Percentiles rank a stretch among this genome's conserved stretches.
Conservation (phyloP, 371 early-diverging fungal genomes). For the Mortierella sp. region DNA sequence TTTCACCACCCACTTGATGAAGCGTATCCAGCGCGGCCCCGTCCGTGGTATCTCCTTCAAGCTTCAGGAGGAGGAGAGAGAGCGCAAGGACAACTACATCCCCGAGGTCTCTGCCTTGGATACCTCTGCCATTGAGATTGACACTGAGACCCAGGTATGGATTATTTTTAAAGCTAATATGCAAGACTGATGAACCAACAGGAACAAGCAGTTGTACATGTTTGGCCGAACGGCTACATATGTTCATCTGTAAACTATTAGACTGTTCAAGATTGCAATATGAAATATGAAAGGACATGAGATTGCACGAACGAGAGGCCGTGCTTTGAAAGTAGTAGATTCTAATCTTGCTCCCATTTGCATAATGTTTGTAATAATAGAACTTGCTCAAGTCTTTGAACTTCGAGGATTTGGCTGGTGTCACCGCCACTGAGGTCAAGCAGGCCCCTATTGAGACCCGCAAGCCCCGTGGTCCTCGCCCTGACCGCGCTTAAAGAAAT, state of each 20-base stretch:
- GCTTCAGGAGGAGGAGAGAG: slow-evolving; percentile 99
- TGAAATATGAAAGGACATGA: too few relatives aligned
- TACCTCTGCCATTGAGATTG: slow-evolving; percentile 94
- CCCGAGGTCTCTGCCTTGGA: slow-evolving; percentile 99
- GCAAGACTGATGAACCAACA: neutral
- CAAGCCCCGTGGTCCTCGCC: slow-evolving; percentile 56
- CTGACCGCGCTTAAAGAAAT: slow-evolving; percentile 55
- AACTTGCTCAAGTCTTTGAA: slow-evolving; percentile 96
- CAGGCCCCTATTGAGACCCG: slow-evolving; percentile 54
- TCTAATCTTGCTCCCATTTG: neutral
- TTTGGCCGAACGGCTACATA: neutral
- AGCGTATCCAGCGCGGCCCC: slow-evolving; percentile 99
- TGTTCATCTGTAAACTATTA: neutral
- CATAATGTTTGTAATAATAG: slow-evolving; percentile 58
- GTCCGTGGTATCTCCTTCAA: slow-evolving; percentile 99
- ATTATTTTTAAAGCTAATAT: neutral
- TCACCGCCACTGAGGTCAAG: slow-evolving; percentile 69
- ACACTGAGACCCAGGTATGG: slow-evolving; percentile 87
- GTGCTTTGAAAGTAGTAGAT: slow-evolving; percentile 6
- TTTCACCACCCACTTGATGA: slow-evolving; percentile 99
- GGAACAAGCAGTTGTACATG: too few relatives aligned
- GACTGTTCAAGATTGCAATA: too few relatives aligned
- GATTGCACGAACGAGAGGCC: slow-evolving; percentile 7
- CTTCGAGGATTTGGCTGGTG: slow-evolving; percentile 88
- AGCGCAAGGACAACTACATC: slow-evolving; percentile 99